These are phyloP conservation scores for Gloeostereum incarnatum DNA, from an alignment of 768 basidiomycete species.

Conservation along the genomic window DNA sequence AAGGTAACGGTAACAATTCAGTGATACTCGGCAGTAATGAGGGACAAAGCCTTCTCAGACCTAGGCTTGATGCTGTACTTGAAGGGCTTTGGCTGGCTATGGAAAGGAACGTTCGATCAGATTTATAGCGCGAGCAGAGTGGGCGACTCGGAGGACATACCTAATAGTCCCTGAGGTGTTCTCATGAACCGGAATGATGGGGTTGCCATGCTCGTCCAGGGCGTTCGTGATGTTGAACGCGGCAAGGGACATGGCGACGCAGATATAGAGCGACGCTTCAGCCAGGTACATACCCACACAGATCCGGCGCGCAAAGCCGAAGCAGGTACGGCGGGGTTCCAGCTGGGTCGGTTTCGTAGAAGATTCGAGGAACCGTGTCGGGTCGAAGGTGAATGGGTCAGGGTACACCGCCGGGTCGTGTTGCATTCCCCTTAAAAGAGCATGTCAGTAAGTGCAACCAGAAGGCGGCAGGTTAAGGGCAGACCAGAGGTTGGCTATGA, in stretches of 20 bases:
- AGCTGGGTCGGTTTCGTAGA: conserved; percentile 21
- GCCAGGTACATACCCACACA: conserved; percentile 18
- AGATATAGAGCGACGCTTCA: conserved; percentile 31
- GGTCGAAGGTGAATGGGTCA: conserved; percentile 35
- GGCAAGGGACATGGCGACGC: conserved; percentile 29
- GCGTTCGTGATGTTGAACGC: conserved; percentile 27
- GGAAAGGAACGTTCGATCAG: too few relatives aligned
- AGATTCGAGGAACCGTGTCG: conserved; percentile 34
- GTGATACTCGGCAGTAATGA: not conserved
- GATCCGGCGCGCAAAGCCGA: conserved; percentile 45
- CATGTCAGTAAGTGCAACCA: conserved; percentile 12
- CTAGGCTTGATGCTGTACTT: conserved; percentile 8
- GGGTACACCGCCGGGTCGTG: conserved; percentile 32
- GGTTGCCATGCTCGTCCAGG: conserved; percentile 9
- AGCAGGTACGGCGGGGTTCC: conserved; percentile 35
- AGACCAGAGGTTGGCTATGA: not conserved
- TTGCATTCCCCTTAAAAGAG: conserved; percentile 24
- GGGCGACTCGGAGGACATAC: too few relatives aligned
- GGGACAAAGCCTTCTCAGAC: conserved; percentile 5
- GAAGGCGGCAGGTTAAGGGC: conserved; percentile 6
- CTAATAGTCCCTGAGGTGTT: conserved; percentile 8
- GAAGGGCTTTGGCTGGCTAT: conserved; percentile 11
- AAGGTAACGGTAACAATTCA: too few relatives aligned
- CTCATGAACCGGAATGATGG: conserved; percentile 7
- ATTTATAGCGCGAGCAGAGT: too few relatives aligned